Conservation (phyloP, 371 early-diverging fungal species). For the Mucor mucedo region DNA sequence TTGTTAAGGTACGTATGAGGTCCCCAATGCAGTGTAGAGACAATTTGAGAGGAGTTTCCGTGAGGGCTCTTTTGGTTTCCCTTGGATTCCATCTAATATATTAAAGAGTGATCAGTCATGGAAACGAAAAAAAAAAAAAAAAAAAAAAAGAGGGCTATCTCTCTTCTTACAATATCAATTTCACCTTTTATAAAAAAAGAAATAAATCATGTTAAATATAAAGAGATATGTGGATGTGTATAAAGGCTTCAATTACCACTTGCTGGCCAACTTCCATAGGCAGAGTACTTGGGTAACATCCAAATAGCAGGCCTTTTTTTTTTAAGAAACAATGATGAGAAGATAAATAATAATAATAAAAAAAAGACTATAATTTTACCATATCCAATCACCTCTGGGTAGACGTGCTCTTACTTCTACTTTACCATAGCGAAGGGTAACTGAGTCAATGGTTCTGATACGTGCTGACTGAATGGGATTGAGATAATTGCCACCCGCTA, state of each 20-base stretch:
- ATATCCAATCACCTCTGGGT: slow-evolving; percentile 74
- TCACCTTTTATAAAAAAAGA: slow-evolving; percentile 32
- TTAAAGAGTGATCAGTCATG: too few relatives aligned
- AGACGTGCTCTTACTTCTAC: slow-evolving; percentile 70
- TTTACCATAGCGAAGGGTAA: slow-evolving; percentile 61
- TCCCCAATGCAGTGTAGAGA: slow-evolving; percentile 70
- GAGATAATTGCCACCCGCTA: slow-evolving; percentile 56
- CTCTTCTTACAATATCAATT: slow-evolving; percentile 51
- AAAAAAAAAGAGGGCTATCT: background rate
- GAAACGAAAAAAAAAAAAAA: too few relatives aligned
- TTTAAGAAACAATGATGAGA: background rate
- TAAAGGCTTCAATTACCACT: slow-evolving; percentile 54
- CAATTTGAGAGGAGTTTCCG: slow-evolving; percentile 53
- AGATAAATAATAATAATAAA: background rate
- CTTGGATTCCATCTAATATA: slow-evolving; percentile 57
- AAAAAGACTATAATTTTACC: slow-evolving; percentile 47
- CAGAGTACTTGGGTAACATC: slow-evolving; percentile 72
- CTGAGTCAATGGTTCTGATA: slow-evolving; percentile 54
- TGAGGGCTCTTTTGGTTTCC: slow-evolving; percentile 57
- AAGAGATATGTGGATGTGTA: slow-evolving; percentile 24
- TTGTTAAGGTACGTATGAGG: slow-evolving; percentile 52
- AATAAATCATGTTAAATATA: background rate
- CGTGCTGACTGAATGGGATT: slow-evolving; percentile 73
- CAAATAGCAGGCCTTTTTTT: slow-evolving; percentile 60
- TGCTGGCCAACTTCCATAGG: slow-evolving; percentile 77